A percentile compares a stretch with the other conserved stretches of the same genome.
phyloP scores from a whole-genome alignment of 495 filamentous ascomycete genomes.

The Xylaria telfairii region DNA sequence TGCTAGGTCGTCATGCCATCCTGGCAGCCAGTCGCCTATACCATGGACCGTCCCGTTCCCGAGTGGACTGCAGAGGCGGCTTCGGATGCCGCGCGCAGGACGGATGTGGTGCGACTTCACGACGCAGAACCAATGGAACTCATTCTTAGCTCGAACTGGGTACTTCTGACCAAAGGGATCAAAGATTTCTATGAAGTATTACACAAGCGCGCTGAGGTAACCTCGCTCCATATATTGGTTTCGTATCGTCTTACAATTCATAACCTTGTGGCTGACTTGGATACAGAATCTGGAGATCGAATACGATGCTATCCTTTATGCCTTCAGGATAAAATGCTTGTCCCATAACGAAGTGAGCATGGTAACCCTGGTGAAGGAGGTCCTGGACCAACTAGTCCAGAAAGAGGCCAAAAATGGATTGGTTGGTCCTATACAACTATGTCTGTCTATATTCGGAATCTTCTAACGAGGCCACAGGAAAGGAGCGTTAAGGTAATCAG shows the following conservation, averaged over 20 bases:
- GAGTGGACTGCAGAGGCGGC: not conserved
- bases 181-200: constrained; percentile 33
- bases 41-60: not conserved
- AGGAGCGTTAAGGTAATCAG: constrained; percentile 3
- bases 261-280: constrained; percentile 17
- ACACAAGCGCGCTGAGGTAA: constrained; percentile 30
- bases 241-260: not conserved
- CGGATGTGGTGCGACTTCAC: not conserved
- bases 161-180: constrained; percentile 39
- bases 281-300: constrained; percentile 34
- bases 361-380: constrained; percentile 23
- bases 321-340: constrained; percentile 42
- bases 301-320: constrained; percentile 37
- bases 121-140: constrained; percentile 31
- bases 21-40: not conserved
- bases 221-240: not conserved
- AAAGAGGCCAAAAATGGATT: constrained; percentile 22
- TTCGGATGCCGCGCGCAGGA: not conserved
- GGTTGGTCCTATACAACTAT: constrained; percentile 28
- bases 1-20: not conserved
- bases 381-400: constrained; percentile 33
- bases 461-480: constrained; percentile 4
- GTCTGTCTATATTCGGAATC: not conserved
- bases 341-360: constrained; percentile 33
- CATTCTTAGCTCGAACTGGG: constrained; percentile 42